Conservation (phyloP, 768 basidiomycete species). For the Pholiota conissans region DNA sequence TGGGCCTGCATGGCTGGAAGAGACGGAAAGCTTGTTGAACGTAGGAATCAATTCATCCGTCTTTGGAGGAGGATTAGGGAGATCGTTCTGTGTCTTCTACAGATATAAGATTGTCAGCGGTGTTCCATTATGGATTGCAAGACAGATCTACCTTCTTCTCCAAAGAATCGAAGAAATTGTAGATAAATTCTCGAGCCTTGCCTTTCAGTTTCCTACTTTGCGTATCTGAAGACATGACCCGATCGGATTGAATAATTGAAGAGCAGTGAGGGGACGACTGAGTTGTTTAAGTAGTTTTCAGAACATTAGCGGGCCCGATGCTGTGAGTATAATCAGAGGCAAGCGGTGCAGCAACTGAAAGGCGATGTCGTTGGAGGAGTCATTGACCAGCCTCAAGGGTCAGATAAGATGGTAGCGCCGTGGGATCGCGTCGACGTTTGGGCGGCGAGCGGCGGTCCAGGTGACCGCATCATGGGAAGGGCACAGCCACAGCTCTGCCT, state of each 20-base stretch:
- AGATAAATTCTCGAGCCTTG: conserved; percentile 17
- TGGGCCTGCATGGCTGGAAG: conserved; percentile 5
- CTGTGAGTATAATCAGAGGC: too few species aligned
- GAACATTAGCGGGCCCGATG: too few species aligned
- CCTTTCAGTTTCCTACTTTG: background rate
- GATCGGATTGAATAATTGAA: background rate
- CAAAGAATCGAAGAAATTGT: conserved; percentile 16
- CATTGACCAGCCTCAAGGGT: background rate
- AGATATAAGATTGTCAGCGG: background rate
- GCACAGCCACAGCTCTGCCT: background rate
- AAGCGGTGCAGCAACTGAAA: background rate
- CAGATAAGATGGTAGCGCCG: background rate
- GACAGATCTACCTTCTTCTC: conserved; percentile 10
- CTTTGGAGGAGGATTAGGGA: conserved; percentile 20
- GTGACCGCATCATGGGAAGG: conserved; percentile 2
- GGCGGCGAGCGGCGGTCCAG: background rate
- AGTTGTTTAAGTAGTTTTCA: too few species aligned
- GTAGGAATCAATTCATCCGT: conserved; percentile 19
- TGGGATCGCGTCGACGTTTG: background rate
- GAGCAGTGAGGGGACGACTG: background rate
- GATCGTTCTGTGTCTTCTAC: conserved; percentile 7
- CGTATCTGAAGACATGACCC: background rate
- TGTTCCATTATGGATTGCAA: background rate
- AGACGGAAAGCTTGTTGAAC: conserved; percentile 28
- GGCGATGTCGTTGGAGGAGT: too few species aligned